Base-by-base conservation (phyloP, 129 eudicot genomes). In the Flaveria robusta region DNA sequence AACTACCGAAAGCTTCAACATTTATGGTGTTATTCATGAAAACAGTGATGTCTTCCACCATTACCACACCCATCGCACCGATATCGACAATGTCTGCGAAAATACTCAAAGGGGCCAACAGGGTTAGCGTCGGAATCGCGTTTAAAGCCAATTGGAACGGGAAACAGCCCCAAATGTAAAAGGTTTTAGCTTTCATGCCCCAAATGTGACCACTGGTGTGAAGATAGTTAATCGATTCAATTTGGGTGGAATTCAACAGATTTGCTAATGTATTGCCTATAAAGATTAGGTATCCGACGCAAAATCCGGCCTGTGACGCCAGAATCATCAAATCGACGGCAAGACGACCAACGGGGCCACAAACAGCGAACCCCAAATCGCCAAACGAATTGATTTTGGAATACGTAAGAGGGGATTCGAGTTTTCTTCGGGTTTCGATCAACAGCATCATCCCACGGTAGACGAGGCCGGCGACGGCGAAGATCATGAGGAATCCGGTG, bases 391-490 rank as follows among this genome's bases (percentile, higher is more conserved):
- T 64, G 37, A 88, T 81, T 47, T 74, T 88, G 34, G 88, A 56
- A 51, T 70, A 81, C 0, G 75, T 20, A 10, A 77, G 49, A 0
- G 87, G 80, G 4, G 86, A 80, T 41, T 88, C 87, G 19, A 88
- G 82, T 34, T 85, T 88, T 47, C 76, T 26, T 19, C 89, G 80
- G 43, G 92, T 88, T 42, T 66, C 43, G 22, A 88, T 72, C 2
- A 88, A 77, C 23, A 88, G 81, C 84, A 91, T 81, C 97, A 88
- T 89, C 51, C 95, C 83, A 58, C 88, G 83, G 70, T 88, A 86
- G 20, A 89, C 90, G 20, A 91, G 86, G 20, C 59, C 79, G 49
- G 92, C 85, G 45, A 87, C 88, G 47, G 29, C 67, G 66, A 83
- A 79, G 50, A 89, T 73, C 80, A 77, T 87, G 63, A 79, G 1